These are phyloP conservation scores for Pythium periplocum DNA, from an alignment of 352 stramenopile genomes.

Conservation along the genomic window DNA sequence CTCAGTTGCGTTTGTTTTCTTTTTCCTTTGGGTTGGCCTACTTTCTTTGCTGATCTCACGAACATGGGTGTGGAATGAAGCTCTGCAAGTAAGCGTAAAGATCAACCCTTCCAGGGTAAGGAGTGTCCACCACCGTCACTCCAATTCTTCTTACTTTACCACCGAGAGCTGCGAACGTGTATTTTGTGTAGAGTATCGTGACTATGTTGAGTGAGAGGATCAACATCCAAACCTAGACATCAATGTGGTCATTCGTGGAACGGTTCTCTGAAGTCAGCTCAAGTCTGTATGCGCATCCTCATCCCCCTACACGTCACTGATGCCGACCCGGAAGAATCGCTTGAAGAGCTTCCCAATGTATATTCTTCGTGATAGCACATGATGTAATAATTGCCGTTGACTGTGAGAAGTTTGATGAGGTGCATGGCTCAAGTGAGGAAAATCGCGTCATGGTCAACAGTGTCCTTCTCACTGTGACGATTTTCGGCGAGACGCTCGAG, in stretches of 20 bases:
- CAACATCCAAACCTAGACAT: slow-evolving; percentile 1
- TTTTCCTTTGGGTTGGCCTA: too few species aligned
- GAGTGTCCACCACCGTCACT: too few species aligned
- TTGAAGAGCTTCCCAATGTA: slow-evolving; percentile 12
- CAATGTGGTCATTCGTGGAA: slow-evolving; percentile 6
- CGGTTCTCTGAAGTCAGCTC: slow-evolving; percentile 4
- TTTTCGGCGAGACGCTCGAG: slow-evolving; percentile 13
- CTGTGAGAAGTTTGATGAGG: slow-evolving; percentile 1
- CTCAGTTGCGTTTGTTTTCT: too few species aligned
- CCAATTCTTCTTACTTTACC: too few species aligned
- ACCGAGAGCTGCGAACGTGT: too few species aligned
- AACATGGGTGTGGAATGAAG: too few species aligned
- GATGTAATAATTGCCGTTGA: neutral
- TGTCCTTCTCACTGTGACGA: slow-evolving; percentile 11
- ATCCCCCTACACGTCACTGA: slow-evolving; percentile 12
- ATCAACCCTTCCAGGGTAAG: too few species aligned
- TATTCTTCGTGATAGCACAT: neutral
- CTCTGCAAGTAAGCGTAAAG: too few species aligned
- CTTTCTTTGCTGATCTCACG: too few species aligned
- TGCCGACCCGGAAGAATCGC: slow-evolving; percentile 3
- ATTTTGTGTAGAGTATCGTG: too few species aligned
- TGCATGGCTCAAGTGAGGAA: slow-evolving; percentile 5
- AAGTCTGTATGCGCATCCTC: neutral
- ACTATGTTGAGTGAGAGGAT: neutral
- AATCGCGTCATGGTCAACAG: neutral